phyloP scores from a whole-genome alignment of 768 basidiomycete genomes.

The Russula vinacea region DNA sequence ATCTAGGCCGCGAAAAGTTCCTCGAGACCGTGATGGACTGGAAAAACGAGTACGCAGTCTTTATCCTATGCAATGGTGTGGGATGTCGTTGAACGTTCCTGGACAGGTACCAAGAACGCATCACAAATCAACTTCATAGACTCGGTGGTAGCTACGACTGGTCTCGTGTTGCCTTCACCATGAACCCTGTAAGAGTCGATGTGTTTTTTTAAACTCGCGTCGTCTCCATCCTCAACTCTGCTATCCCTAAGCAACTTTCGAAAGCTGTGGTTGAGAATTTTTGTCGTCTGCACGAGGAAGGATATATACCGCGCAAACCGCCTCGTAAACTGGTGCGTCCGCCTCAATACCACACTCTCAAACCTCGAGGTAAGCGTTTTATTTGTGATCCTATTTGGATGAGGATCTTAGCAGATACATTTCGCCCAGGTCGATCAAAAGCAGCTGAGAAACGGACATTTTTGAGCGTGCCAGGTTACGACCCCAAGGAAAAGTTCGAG shows the following conservation, averaged over 20 bases:
- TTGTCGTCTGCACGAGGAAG: constrained; percentile 86
- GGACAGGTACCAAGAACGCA: constrained; percentile 83
- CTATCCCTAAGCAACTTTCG: constrained; percentile 49
- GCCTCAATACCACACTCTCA: constrained; percentile 94
- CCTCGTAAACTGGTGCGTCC: constrained; percentile 97
- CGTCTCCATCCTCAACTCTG: neutral
- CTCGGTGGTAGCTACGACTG: constrained; percentile 95
- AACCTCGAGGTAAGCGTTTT: constrained; percentile 74
- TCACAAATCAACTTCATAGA: constrained; percentile 82
- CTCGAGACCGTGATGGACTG: constrained; percentile 89
- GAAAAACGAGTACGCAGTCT: constrained; percentile 82
- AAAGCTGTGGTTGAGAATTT: constrained; percentile 91
- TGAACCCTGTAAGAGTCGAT: constrained; percentile 65
- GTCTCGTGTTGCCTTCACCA: constrained; percentile 92
- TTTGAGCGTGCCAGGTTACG: constrained; percentile 91
- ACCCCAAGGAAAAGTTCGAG: constrained; percentile 91
- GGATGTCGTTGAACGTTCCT: neutral
- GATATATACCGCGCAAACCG: constrained; percentile 92
- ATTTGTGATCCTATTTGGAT: neutral
- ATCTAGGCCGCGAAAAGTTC: constrained; percentile 92
- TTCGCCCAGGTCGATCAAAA: constrained; percentile 86
- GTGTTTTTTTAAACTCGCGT: neutral
- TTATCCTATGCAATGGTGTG: neutral
- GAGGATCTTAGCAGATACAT: neutral
- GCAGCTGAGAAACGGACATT: constrained; percentile 79